These are phyloP conservation scores for Baudoinia panamericana DNA, from an alignment of 495 filamentous ascomycete species.

Conservation along the genomic window DNA sequence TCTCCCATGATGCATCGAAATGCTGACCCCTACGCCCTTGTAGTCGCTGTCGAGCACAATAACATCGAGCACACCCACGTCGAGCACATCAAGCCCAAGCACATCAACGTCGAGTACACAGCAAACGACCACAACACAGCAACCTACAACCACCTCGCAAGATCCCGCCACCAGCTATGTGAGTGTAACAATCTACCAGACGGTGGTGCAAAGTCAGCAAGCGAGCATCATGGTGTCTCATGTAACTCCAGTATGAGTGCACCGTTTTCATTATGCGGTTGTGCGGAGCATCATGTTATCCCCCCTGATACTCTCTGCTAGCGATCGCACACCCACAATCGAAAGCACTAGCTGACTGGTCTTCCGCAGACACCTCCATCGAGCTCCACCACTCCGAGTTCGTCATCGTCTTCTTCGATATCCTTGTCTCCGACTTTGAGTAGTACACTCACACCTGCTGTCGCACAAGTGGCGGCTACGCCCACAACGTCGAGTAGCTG, in stretches of 20 bases:
- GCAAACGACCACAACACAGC: neutral
- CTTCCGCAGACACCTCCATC: constrained; percentile 3
- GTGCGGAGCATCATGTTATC: constrained; percentile 5
- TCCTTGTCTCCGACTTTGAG: neutral
- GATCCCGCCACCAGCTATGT: constrained; percentile 8
- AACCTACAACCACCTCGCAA: neutral
- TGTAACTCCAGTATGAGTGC: constrained; percentile 17
- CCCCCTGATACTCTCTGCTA: neutral
- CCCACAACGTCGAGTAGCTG: neutral
- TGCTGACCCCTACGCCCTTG: too few species aligned
- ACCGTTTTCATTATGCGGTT: constrained; percentile 16
- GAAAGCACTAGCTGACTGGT: neutral
- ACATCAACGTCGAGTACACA: constrained; percentile 3
- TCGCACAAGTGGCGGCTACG: constrained; percentile 3
- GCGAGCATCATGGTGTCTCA: constrained; percentile 15
- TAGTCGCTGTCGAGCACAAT: too few species aligned
- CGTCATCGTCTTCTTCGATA: neutral
- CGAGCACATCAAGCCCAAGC: constrained; percentile 5
- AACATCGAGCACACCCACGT: too few species aligned
- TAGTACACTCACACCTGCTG: neutral
- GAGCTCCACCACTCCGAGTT: neutral
- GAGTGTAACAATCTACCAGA: constrained; percentile 15
- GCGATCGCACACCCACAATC: neutral
- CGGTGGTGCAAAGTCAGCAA: constrained; percentile 12
- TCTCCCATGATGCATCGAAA: too few species aligned